Conservation (phyloP, 2,329 filamentous ascomycete species). For the Claviceps capensis region DNA sequence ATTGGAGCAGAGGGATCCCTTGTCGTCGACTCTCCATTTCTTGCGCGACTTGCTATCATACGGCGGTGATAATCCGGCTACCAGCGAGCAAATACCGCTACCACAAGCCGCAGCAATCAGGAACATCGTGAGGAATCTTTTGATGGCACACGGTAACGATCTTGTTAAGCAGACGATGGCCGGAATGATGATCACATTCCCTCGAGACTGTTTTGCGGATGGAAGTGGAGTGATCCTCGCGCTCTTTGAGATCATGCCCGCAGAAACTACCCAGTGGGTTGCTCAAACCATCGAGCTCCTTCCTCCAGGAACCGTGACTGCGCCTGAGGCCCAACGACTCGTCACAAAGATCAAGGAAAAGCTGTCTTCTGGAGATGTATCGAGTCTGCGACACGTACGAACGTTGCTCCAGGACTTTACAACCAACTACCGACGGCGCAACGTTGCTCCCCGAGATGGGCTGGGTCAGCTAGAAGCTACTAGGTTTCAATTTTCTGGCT, state of each 20-base stretch:
- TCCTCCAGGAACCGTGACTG: conserved; percentile 66
- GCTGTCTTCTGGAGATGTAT: conserved; percentile 48
- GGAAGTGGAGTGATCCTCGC: conserved; percentile 84
- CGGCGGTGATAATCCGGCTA: conserved; percentile 60
- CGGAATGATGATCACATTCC: conserved; percentile 99
- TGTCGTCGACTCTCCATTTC: conserved; percentile 87
- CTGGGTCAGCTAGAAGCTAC: conserved; percentile 76
- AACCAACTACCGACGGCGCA: conserved; percentile 80
- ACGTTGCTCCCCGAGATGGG: conserved; percentile 89
- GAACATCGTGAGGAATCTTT: conserved; percentile 56
- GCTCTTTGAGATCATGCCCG: conserved; percentile 75
- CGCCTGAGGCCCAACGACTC: conserved; percentile 67
- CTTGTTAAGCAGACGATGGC: conserved; percentile 83
- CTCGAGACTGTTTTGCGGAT: conserved; percentile 87
- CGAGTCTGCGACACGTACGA: conserved; percentile 61
- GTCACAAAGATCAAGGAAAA: conserved; percentile 69
- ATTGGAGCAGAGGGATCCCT: conserved; percentile 79
- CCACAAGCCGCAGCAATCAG: conserved; percentile 56
- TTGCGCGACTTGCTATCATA: conserved; percentile 84
- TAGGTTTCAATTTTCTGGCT: conserved; percentile 63
- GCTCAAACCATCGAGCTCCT: conserved; percentile 72
- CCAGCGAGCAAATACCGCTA: conserved; percentile 40
- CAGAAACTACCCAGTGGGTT: conserved; percentile 70
- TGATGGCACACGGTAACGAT: conserved; percentile 56
- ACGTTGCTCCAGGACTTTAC: conserved; percentile 91